Evolutionary conservation across 228 moss, liverwort and hornwort species (phyloP).

Genomic region (Sphagnum fallax): DNA sequence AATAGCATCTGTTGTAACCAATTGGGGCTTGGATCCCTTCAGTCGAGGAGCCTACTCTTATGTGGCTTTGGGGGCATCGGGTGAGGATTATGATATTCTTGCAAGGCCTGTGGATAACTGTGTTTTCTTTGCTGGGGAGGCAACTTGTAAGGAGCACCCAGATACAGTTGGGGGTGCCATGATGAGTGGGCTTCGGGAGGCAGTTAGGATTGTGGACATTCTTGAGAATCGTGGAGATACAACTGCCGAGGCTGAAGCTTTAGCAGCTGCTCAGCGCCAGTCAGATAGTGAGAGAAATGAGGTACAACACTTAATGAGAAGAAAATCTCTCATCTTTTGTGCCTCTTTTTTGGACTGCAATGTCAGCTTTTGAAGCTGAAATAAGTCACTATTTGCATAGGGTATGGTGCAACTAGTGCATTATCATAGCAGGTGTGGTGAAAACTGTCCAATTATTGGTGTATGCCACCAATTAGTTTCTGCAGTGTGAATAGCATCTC

Average conservation of each 20-base stretch:
- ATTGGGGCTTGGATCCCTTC: conserved; percentile 48
- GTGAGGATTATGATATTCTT: conserved; percentile 66
- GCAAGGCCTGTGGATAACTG: conserved; percentile 59
- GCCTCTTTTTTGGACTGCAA: neutral
- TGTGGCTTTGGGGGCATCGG: conserved; percentile 60
- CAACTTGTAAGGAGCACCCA: conserved; percentile 68
- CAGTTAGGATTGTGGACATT: conserved; percentile 52
- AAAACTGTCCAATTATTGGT: too few species aligned
- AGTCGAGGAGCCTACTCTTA: conserved; percentile 63
- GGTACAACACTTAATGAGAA: conserved; percentile 7
- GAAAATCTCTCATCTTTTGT: neutral
- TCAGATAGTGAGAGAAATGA: conserved; percentile 65
- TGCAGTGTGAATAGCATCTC: too few species aligned
- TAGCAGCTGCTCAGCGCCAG: conserved; percentile 60
- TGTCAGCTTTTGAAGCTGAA: too few species aligned
- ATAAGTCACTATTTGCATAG: too few species aligned
- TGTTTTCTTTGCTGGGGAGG: conserved; percentile 61
- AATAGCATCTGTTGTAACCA: conserved; percentile 45
- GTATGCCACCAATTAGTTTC: too few species aligned
- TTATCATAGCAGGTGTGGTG: too few species aligned
- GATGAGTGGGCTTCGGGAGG: conserved; percentile 65
- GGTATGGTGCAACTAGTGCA: too few species aligned
- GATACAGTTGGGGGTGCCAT: conserved; percentile 67
- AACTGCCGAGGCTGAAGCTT: conserved; percentile 59
- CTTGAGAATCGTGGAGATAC: conserved; percentile 67